Percentiles rank a stretch among this genome's conserved stretches.
Evolutionary conservation across 305 asterid genomes (phyloP).

Genomic region (Euphrasia arctica): DNA sequence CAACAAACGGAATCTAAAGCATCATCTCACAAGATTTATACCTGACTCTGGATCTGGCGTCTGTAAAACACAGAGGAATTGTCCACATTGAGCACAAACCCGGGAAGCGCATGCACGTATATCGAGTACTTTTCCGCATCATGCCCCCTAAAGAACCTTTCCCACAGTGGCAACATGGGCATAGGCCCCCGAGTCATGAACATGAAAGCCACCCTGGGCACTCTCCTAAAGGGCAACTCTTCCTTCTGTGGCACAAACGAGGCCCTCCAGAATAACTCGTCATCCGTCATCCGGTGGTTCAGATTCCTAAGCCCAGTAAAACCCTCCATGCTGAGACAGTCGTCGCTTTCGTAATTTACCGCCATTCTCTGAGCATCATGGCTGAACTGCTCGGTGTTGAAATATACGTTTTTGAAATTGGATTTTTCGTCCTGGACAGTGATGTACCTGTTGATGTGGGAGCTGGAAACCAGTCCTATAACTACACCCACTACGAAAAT

Average conservation of each 20-base stretch:
- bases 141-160: constrained; percentile 76
- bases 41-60: constrained; percentile 89
- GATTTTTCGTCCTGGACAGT: constrained; percentile 45
- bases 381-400: neutral
- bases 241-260: constrained; percentile 77
- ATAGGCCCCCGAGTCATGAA: neutral
- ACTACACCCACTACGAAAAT: constrained; percentile 82
- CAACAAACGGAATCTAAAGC: constrained; percentile 15
- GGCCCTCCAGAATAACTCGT: constrained; percentile 92
- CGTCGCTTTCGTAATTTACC: neutral
- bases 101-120: constrained; percentile 77
- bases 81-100: constrained; percentile 53
- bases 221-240: constrained; percentile 53
- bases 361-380: neutral
- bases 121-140: constrained; percentile 62
- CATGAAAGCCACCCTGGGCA: neutral
- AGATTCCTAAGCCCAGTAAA: constrained; percentile 48
- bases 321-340: constrained; percentile 21
- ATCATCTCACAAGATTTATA: constrained; percentile 30
- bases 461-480: constrained; percentile 79
- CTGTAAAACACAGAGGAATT: constrained; percentile 63
- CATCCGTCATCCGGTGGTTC: constrained; percentile 73
- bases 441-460: constrained; percentile 70
- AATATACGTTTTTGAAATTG: constrained; percentile 7
- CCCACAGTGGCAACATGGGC: constrained; percentile 25